Conservation (phyloP, 768 basidiomycete species). For the Cyclocybe cylindracea region DNA sequence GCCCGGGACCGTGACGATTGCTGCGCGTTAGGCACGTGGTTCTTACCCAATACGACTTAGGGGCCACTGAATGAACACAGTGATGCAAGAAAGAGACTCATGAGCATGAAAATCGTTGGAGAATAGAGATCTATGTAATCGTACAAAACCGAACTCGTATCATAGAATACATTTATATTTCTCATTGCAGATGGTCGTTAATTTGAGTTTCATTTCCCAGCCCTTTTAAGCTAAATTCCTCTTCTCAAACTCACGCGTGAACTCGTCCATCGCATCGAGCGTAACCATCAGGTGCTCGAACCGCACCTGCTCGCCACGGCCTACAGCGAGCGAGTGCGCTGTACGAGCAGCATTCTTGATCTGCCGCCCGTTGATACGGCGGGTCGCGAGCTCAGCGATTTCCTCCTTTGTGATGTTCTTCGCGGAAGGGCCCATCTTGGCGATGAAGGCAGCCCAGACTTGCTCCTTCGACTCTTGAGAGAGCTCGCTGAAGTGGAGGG, state of each 20-base stretch:
- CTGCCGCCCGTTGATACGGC: conserved; percentile 62
- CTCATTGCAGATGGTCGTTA: too few species aligned
- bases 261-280: conserved; percentile 63
- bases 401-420: conserved; percentile 39
- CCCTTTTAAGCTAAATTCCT: conserved; percentile 2
- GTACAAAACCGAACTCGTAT: too few species aligned
- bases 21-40: too few species aligned
- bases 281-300: conserved; percentile 57
- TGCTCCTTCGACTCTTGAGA: conserved; percentile 50
- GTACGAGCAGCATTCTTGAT: conserved; percentile 73
- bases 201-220: not conserved
- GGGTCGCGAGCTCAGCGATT: conserved; percentile 45
- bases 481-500: conserved; percentile 65
- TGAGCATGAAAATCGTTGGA: too few species aligned
- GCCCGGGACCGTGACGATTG: too few species aligned
- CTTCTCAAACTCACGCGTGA: conserved; percentile 45
- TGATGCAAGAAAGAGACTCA: too few species aligned
- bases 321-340: conserved; percentile 59
- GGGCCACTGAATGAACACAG: too few species aligned
- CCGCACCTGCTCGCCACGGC: conserved; percentile 43
- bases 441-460: conserved; percentile 66
- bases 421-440: conserved; percentile 39
- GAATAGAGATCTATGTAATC: too few species aligned
- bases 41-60: too few species aligned
- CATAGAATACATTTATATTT: too few species aligned